Conservation (phyloP, 768 basidiomycete species). For the Sarcodon sp. region DNA sequence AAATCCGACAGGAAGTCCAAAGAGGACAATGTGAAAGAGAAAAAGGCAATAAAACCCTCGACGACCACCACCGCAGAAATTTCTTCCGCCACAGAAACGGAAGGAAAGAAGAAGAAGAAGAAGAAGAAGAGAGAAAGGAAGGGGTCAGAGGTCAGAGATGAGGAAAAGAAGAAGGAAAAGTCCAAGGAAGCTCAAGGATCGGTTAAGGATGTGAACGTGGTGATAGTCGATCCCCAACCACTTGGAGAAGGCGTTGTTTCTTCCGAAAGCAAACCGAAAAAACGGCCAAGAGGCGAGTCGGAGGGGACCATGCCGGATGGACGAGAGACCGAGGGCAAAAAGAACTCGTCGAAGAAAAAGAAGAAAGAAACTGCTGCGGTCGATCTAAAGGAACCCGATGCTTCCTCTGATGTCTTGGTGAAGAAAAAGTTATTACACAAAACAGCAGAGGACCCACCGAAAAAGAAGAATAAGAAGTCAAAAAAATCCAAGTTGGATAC, state of each 20-base stretch:
- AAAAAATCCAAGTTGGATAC: slow-evolving; percentile 6
- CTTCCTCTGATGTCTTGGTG: background rate
- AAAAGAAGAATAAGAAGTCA: slow-evolving; percentile 6
- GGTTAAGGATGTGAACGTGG: slow-evolving; percentile 4
- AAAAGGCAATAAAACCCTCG: background rate
- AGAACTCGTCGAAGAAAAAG: slow-evolving; percentile 13
- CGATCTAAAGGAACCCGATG: background rate
- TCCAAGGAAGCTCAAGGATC: slow-evolving; percentile 8
- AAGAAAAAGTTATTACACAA: background rate
- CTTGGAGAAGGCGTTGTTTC: background rate
- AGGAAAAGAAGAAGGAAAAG: slow-evolving; percentile 11
- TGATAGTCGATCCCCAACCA: slow-evolving; percentile 3
- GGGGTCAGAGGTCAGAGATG: slow-evolving; percentile 4
- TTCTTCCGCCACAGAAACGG: background rate
- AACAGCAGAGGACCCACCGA: slow-evolving; percentile 2
- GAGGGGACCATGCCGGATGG: background rate
- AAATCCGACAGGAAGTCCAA: background rate
- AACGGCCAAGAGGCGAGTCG: background rate
- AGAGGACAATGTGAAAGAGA: background rate
- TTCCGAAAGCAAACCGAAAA: background rate
- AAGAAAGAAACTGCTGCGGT: slow-evolving; percentile 5
- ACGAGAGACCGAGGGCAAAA: slow-evolving; percentile 8
- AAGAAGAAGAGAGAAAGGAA: slow-evolving; percentile 11
- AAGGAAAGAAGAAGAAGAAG: slow-evolving; percentile 11
- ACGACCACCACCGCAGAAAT: background rate